These are phyloP conservation scores for Beverwykella pulmonaria DNA, from an alignment of 495 filamentous ascomycete species.

Conservation along the genomic window DNA sequence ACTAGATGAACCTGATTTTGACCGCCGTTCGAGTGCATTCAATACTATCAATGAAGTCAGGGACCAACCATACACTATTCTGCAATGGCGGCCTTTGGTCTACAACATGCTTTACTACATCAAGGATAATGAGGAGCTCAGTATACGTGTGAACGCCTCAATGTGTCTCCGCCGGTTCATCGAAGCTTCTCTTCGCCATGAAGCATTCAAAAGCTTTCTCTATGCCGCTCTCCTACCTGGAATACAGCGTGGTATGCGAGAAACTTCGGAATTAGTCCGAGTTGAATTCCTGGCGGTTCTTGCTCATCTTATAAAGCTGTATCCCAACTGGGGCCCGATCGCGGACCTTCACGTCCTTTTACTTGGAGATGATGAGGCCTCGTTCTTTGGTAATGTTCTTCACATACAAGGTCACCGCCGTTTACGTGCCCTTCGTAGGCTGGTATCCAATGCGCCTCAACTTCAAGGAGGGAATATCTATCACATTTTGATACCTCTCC, in stretches of 20 bases:
- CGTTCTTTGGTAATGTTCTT: conserved; percentile 89
- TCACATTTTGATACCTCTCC: conserved; percentile 84
- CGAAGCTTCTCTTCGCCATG: conserved; percentile 53
- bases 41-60: conserved; percentile 64
- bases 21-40: conserved; percentile 76
- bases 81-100: conserved; percentile 87
- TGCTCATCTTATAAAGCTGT: conserved; percentile 71
- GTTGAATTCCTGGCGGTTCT: conserved; percentile 77
- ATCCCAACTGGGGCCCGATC: conserved; percentile 68
- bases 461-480: conserved; percentile 75
- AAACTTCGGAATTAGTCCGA: conserved; percentile 80
- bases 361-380: conserved; percentile 82
- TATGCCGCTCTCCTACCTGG: conserved; percentile 69
- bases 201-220: conserved; percentile 57
- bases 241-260: conserved; percentile 71
- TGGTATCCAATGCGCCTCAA: conserved; percentile 65
- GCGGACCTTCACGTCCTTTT: conserved; percentile 75
- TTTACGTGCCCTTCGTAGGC: conserved; percentile 75
- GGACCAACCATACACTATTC: conserved; percentile 59
- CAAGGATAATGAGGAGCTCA: conserved; percentile 82
- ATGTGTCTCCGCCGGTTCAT: conserved; percentile 81
- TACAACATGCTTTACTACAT: conserved; percentile 90
- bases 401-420: conserved; percentile 90
- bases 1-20: conserved; percentile 84
- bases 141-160: conserved; percentile 81